phyloP scores from a whole-genome alignment of 176 grass and related monocot species.

The Aechmea fasciata region DNA sequence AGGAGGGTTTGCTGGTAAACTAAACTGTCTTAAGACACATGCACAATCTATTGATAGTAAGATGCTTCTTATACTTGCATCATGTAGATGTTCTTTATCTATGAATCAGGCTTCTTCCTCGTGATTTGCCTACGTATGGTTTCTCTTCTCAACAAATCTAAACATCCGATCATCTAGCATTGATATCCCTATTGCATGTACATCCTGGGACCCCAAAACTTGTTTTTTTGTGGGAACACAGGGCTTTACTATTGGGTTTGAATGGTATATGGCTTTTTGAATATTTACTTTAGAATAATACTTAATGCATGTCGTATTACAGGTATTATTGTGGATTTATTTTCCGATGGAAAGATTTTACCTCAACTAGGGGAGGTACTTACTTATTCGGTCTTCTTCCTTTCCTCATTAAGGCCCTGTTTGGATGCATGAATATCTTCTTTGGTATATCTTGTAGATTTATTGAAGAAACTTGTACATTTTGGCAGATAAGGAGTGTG shows the following conservation, averaged over 20 bases:
- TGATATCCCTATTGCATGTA: no score
- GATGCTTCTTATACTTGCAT: neutral
- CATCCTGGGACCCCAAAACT: no score
- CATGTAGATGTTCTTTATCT: neutral
- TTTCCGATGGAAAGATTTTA: constrained; percentile 71
- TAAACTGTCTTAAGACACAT: constrained; percentile 13
- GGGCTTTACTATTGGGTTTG: neutral
- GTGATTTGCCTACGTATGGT: no score
- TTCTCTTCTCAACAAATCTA: no score
- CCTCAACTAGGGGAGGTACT: constrained; percentile 70
- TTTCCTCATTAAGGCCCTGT: no score
- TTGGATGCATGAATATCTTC: neutral
- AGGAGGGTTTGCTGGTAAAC: constrained; percentile 84
- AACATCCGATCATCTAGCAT: no score
- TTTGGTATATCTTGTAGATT: neutral
- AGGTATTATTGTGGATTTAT: constrained; percentile 95
- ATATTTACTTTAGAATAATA: neutral
- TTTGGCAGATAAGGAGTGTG: no score
- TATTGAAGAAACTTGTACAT: neutral
- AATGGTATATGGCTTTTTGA: neutral
- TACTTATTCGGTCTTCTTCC: constrained; percentile 14
- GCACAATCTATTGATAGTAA: constrained; percentile 16
- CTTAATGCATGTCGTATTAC: constrained; percentile 6
- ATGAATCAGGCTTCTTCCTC: no score
- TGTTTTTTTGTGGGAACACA: neutral